Percentiles rank a stretch among this genome's conserved stretches.
Conservation (phyloP, 1,284 basidiomycete species). For the Somion occarium region DNA sequence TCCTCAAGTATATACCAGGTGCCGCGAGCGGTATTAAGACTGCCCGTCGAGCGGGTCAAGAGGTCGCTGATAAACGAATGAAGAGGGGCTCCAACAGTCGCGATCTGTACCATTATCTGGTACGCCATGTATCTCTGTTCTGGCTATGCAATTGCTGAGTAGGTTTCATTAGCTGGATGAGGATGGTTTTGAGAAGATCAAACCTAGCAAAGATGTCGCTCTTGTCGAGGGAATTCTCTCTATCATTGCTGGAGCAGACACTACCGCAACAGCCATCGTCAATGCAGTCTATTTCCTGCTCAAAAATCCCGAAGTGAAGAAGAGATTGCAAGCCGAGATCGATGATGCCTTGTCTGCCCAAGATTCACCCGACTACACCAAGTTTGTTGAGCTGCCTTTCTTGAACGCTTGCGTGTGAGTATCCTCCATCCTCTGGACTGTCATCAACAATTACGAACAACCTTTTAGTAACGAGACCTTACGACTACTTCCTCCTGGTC, state of each 20-base stretch:
- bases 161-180: slow-evolving; percentile 10
- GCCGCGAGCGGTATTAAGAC: slow-evolving; percentile 10
- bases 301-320: slow-evolving; percentile 7
- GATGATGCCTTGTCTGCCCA: slow-evolving; percentile 11
- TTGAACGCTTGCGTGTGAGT: slow-evolving; percentile 17
- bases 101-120: slow-evolving; percentile 42
- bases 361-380: slow-evolving; percentile 10
- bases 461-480: not conserved
- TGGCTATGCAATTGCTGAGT: not conserved
- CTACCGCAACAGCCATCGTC: slow-evolving; percentile 13
- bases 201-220: slow-evolving; percentile 7
- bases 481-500: slow-evolving; percentile 2
- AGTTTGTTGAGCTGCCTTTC: slow-evolving; percentile 13
- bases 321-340: slow-evolving; percentile 13
- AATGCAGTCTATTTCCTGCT: slow-evolving; percentile 16
- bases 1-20: slow-evolving; percentile 3
- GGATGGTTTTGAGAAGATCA: slow-evolving; percentile 9
- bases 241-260: slow-evolving; percentile 16
- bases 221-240: slow-evolving; percentile 12
- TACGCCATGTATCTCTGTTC: slow-evolving; percentile 13
- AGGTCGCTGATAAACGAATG: slow-evolving; percentile 2
- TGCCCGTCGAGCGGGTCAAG: slow-evolving; percentile 11
- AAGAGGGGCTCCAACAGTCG: slow-evolving; percentile 11
- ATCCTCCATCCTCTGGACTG: slow-evolving; percentile 4
- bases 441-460: not conserved